Conservation (phyloP, 2,329 filamentous ascomycete genomes). For the Aspergillus sclerotialis region DNA sequence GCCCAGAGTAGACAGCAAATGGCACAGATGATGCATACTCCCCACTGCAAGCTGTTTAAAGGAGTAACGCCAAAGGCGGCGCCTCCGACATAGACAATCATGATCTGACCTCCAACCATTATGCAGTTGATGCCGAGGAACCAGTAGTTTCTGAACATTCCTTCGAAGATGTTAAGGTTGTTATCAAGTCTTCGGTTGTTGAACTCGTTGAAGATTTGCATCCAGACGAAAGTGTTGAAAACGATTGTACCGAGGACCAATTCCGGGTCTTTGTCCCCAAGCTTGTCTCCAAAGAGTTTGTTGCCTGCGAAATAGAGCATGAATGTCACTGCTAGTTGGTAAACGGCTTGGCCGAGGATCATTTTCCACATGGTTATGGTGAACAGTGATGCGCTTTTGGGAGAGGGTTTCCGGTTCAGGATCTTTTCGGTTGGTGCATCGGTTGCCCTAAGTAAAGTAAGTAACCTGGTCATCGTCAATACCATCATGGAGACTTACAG, state of each 20-base stretch:
- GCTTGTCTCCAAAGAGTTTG: slow-evolving; percentile 54
- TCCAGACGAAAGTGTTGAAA: slow-evolving; percentile 99
- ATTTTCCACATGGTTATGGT: slow-evolving; percentile 98
- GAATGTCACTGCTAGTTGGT: slow-evolving; percentile 73
- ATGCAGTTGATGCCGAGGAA: slow-evolving; percentile 78
- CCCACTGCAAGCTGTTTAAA: slow-evolving; percentile 75
- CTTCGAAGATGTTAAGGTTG: slow-evolving; percentile 91
- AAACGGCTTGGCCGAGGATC: slow-evolving; percentile 88
- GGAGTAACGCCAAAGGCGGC: slow-evolving; percentile 67
- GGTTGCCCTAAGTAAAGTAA: slow-evolving; percentile 49
- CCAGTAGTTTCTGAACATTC: slow-evolving; percentile 75
- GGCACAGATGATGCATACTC: slow-evolving; percentile 74
- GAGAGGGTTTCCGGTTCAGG: slow-evolving; percentile 70
- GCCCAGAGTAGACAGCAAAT: slow-evolving; percentile 80
- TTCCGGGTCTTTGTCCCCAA: slow-evolving; percentile 36
- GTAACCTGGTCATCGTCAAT: neutral
- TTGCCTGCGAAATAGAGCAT: slow-evolving; percentile 71
- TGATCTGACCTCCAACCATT: slow-evolving; percentile 82
- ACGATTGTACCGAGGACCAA: slow-evolving; percentile 68
- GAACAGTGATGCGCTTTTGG: slow-evolving; percentile 69
- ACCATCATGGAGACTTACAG: slow-evolving; percentile 33
- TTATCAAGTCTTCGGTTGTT: slow-evolving; percentile 96
- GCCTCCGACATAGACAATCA: slow-evolving; percentile 85
- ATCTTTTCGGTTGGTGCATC: slow-evolving; percentile 81
- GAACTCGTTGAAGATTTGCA: slow-evolving; percentile 98